Base-by-base conservation (phyloP, 2,329 filamentous ascomycete genomes). In the Trichoderma guizhouense region DNA sequence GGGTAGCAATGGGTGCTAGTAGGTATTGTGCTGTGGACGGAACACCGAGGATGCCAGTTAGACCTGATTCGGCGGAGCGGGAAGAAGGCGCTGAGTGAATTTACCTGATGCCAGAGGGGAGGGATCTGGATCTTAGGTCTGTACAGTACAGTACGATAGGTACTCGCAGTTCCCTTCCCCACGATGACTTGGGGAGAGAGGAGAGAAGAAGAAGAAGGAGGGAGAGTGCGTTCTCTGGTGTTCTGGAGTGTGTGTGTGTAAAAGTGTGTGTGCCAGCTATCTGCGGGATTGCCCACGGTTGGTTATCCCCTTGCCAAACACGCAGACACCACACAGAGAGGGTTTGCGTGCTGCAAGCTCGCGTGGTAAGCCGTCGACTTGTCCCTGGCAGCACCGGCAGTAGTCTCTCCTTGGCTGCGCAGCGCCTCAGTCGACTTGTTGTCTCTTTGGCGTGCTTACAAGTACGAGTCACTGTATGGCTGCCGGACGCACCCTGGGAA, bases 371-470 rank as follows among this genome's bases (percentile, higher is more conserved):
- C 62, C 36, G 62, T 30, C 39, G 24, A 36, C 39, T 51, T 55
- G 53, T 61, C 66, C 66, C 66, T 69, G 66, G 66, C 66, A 69
- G 66, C 66, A 51, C 66, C 66, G 65, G 65, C 65, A 68, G 53
- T 32, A 32, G 65, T 21, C 21, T 24, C 61, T 51, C 18, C 53
- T 53, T 68, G 47, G 28, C 39, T 43, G 39, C 39, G 39, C 15
- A 36, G 34, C 34, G 34, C 34, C 34, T 36, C 34, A 36, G 61
- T 47, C 61, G 36, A 51, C 61, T 51, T 32, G 32, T 24, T 24
- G 51, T 58, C 15, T 58, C 51, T 30, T 21, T 39, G 34, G 51
- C 36, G 65, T 58, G 65, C 65, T 69, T 69, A 53, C 57, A 51
- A 36, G 9, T 4, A 14, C 57, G 32, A 21, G 57, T 32, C 26